A percentile compares a stretch with the other conserved stretches of the same genome.
These are phyloP conservation scores for Ganoderma multipileum DNA, from an alignment of 1,284 basidiomycete genomes.

Conservation along the genomic window DNA sequence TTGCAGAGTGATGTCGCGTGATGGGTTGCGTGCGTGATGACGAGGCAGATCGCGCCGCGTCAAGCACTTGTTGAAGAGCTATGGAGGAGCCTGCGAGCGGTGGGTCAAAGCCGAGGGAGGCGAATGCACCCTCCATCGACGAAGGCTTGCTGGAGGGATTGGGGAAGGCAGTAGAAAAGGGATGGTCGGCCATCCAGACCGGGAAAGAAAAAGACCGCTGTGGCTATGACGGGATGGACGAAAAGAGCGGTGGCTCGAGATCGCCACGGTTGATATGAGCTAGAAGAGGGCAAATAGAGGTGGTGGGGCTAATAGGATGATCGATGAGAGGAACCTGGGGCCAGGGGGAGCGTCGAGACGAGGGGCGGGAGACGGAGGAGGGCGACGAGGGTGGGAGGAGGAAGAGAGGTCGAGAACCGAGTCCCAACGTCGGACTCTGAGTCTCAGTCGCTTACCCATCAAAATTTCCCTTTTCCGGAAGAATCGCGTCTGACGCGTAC, in stretches of 20 bases:
- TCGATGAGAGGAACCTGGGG: neutral
- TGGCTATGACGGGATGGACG: neutral
- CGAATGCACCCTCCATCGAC: conserved; percentile 13
- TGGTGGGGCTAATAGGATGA: conserved; percentile 9
- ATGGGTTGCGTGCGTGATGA: conserved; percentile 33
- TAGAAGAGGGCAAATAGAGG: neutral
- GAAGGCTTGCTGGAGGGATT: conserved; percentile 14
- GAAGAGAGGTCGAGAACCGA: conserved; percentile 14
- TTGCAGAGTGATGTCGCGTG: conserved; percentile 37
- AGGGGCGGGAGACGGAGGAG: conserved; percentile 9
- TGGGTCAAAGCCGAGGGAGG: conserved; percentile 12
- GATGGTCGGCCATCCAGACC: conserved; percentile 33
- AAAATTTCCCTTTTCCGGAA: conserved; percentile 29
- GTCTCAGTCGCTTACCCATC: conserved; percentile 25
- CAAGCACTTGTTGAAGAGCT: neutral
- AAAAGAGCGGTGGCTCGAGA: conserved; percentile 11
- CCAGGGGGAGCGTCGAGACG: neutral
- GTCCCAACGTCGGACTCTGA: conserved; percentile 1
- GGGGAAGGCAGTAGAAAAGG: conserved; percentile 29
- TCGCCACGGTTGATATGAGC: neutral
- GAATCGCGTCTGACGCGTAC: conserved; percentile 32
- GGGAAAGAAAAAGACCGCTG: neutral
- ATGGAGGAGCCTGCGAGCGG: conserved; percentile 1
- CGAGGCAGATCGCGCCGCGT: conserved; percentile 45
- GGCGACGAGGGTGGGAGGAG: conserved; percentile 20